phyloP scores from a whole-genome alignment of 768 basidiomycete genomes.

The Amanita exitialis region DNA sequence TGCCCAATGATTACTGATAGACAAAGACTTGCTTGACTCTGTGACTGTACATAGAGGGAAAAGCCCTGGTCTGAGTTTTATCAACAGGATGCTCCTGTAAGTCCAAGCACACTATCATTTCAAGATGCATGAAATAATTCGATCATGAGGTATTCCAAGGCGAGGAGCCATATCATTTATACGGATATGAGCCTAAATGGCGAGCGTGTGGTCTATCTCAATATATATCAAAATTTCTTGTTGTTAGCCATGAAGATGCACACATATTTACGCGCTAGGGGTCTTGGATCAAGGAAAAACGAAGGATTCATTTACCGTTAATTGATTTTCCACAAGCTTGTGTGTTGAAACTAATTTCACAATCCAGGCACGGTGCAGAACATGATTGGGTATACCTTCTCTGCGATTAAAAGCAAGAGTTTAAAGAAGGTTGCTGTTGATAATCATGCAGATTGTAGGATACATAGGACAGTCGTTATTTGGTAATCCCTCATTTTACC shows the following conservation, averaged over 20 bases:
- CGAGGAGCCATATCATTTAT: constrained; percentile 73
- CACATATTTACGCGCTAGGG: constrained; percentile 63
- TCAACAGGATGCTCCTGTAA: constrained; percentile 68
- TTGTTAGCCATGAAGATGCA: constrained; percentile 83
- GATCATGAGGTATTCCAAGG: constrained; percentile 49
- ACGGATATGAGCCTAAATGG: constrained; percentile 67
- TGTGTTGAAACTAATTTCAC: neutral
- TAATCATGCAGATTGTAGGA: constrained; percentile 26
- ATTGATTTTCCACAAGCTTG: constrained; percentile 9
- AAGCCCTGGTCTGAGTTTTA: constrained; percentile 54
- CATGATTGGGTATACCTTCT: constrained; percentile 46
- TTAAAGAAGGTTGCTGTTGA: constrained; percentile 26
- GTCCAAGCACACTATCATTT: constrained; percentile 13
- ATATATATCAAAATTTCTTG: constrained; percentile 82
- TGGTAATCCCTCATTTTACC: constrained; percentile 38
- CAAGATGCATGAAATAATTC: neutral
- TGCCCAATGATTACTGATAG: neutral
- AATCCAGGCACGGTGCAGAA: constrained; percentile 50
- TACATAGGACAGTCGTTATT: constrained; percentile 40
- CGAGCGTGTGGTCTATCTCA: constrained; percentile 51
- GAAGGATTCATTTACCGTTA: constrained; percentile 45
- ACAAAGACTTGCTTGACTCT: constrained; percentile 52
- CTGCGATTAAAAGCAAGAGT: constrained; percentile 38
- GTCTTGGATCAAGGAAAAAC: constrained; percentile 31
- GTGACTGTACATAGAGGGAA: constrained; percentile 63